These are phyloP conservation scores for Warburgia ugandensis DNA, from an alignment of 164 flowering plant genomes.

Conservation along the genomic window DNA sequence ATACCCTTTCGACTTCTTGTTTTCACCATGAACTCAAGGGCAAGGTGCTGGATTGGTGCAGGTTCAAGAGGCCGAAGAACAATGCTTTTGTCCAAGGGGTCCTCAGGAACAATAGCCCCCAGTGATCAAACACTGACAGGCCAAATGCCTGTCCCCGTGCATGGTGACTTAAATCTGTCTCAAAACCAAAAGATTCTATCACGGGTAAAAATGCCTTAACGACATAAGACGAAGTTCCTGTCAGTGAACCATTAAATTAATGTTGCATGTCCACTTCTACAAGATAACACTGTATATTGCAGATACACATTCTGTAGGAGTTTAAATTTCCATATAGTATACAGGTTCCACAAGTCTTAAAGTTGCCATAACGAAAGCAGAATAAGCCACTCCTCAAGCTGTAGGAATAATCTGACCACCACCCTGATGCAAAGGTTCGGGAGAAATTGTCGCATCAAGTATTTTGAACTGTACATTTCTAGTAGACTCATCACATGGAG, in stretches of 20 bases:
- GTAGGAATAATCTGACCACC: conserved; percentile 98
- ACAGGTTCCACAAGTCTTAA: conserved; percentile 98
- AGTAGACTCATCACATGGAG: conserved; percentile 96
- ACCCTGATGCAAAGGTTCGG: conserved; percentile 87
- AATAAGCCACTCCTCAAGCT: conserved; percentile 95
- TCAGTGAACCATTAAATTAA: conserved; percentile 95
- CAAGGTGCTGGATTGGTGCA: conserved; percentile 93
- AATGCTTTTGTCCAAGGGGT: conserved; percentile 89
- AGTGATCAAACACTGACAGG: conserved; percentile 81
- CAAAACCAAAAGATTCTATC: conserved; percentile 97
- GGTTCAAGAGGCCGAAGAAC: conserved; percentile 94
- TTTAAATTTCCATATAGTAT: conserved; percentile 98
- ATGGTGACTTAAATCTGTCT: conserved; percentile 93
- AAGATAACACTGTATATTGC: conserved; percentile 94
- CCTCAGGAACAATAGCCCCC: conserved; percentile 99
- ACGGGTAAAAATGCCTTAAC: conserved; percentile 98
- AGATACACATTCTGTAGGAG: conserved; percentile 94
- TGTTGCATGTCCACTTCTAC: conserved; percentile 96
- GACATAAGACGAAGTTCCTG: conserved; percentile 94
- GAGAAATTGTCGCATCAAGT: conserved; percentile 92
- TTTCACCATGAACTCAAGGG: conserved; percentile 98
- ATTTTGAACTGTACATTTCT: conserved; percentile 97
- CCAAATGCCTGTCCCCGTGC: conserved; percentile 99
- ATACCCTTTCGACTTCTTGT: conserved; percentile 98
- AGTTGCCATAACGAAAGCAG: conserved; percentile 96